Percentiles rank a stretch among this genome's conserved stretches.
phyloP scores from a whole-genome alignment of 23 red algal genomes.

The Gracilaria vermiculophylla region DNA sequence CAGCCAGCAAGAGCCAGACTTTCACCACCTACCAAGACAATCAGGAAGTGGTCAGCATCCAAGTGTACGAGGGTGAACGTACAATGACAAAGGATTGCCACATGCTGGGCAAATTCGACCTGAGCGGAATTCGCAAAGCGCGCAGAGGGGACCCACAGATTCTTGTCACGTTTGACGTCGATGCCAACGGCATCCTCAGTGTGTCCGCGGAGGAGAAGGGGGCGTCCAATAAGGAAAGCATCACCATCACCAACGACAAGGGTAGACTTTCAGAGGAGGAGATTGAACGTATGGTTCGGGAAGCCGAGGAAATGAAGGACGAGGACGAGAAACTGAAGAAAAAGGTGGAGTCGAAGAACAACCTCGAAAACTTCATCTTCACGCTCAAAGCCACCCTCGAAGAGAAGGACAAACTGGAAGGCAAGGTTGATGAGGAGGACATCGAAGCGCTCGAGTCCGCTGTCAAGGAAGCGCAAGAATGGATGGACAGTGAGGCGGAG shows the following conservation, averaged over 20 bases:
- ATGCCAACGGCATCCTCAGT: constrained; percentile 89
- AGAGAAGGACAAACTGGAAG: constrained; percentile 83
- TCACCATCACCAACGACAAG: constrained; percentile 96
- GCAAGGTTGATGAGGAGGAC: constrained; percentile 85
- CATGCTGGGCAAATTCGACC: constrained; percentile 96
- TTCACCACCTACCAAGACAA: constrained; percentile 98
- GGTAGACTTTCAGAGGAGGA: constrained; percentile 95
- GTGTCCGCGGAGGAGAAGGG: constrained; percentile 94
- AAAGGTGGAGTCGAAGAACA: constrained; percentile 93
- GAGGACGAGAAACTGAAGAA: constrained; percentile 85
- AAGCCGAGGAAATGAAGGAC: constrained; percentile 98
- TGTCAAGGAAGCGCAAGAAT: constrained; percentile 88
- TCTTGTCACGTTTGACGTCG: constrained; percentile 93
- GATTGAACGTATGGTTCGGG: constrained; percentile 95
- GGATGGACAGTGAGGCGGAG: constrained; percentile 82
- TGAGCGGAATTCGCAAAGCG: constrained; percentile 86
- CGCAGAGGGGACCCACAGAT: constrained; percentile 93
- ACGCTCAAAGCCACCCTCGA: constrained; percentile 76
- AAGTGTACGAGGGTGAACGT: constrained; percentile 94
- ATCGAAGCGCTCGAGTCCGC: constrained; percentile 71
- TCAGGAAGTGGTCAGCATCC: constrained; percentile 90
- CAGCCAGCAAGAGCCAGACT: constrained; percentile 87
- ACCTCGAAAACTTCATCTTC: constrained; percentile 89
- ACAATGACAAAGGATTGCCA: constrained; percentile 95
- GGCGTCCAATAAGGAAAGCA: constrained; percentile 81